Percentiles rank a stretch among this genome's conserved stretches.
phyloP scores from a whole-genome alignment of 345 rosid genomes.

The Chamaenerion angustifolium region DNA sequence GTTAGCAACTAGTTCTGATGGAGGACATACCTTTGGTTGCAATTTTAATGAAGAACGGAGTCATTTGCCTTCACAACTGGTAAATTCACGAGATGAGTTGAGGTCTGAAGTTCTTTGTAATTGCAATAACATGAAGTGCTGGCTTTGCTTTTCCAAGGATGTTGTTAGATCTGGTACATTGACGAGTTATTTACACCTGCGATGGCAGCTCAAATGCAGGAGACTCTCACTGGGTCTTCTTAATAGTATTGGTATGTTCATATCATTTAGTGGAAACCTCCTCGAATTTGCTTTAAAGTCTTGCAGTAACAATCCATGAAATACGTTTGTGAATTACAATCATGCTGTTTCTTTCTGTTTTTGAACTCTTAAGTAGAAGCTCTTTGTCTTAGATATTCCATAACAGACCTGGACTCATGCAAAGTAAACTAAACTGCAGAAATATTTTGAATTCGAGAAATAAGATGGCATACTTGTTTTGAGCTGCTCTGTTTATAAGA shows the following conservation, averaged over 20 bases:
- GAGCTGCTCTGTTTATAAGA: no score
- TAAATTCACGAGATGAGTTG: slow-evolving; percentile 12
- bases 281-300: not conserved
- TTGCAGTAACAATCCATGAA: not conserved
- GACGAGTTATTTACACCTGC: slow-evolving; percentile 26
- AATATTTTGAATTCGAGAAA: no score
- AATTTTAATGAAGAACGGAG: slow-evolving; percentile 12
- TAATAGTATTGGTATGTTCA: slow-evolving; percentile 43
- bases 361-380: not conserved
- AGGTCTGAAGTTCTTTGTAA: slow-evolving; percentile 26
- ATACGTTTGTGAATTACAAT: no score
- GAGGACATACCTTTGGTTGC: not conserved
- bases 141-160: slow-evolving; percentile 38
- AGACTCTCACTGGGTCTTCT: slow-evolving; percentile 41
- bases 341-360: not conserved
- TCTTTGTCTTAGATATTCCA: not conserved
- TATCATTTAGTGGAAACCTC: no score
- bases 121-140: slow-evolving; percentile 45
- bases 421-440: not conserved
- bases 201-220: slow-evolving; percentile 63
- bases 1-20: slow-evolving; percentile 12
- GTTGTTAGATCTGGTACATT: slow-evolving; percentile 38
- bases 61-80: slow-evolving; percentile 16
- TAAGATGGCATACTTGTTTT: no score
- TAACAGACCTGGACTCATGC: not conserved